Conservation (phyloP, 805 yeast species). For the Candida silvatica region DNA sequence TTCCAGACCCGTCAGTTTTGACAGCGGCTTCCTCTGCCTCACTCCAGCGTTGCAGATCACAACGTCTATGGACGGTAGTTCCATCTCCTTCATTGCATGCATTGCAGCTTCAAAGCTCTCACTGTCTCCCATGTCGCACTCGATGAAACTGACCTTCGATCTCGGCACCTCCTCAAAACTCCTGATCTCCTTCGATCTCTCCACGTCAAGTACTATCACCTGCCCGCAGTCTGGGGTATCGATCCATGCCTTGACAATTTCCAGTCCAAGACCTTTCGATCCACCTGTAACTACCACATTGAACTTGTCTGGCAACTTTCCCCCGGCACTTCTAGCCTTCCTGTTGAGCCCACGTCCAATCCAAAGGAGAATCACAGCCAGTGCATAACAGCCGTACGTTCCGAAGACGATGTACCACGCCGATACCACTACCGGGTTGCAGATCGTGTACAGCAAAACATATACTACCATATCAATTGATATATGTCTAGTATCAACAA, state of each 20-base stretch:
- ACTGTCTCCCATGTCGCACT: slow-evolving; percentile 17
- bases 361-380: no score
- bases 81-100: slow-evolving; percentile 11
- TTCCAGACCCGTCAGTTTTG: slow-evolving; percentile 16
- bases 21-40: slow-evolving; percentile 27
- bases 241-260: slow-evolving; percentile 21
- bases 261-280: slow-evolving; percentile 39
- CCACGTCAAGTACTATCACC: slow-evolving; percentile 27
- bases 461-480: slow-evolving; percentile 9
- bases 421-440: slow-evolving; percentile 6
- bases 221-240: slow-evolving; percentile 5
- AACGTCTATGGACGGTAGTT: slow-evolving; percentile 16
- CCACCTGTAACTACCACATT: slow-evolving; percentile 34
- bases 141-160: slow-evolving; percentile 15
- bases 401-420: no score
- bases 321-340: no score
- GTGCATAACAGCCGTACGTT: no score
- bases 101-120: slow-evolving; percentile 15
- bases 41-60: slow-evolving; percentile 43
- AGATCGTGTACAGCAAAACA: slow-evolving; percentile 4
- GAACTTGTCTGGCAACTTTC: no score
- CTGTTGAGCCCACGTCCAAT: no score
- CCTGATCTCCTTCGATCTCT: slow-evolving; percentile 10
- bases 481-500: background rate
- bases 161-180: slow-evolving; percentile 2